Percentiles rank a stretch among this genome's conserved stretches.
These are phyloP conservation scores for Pelargonium cotyledonis DNA, from an alignment of 441 rosid species.

Conservation along the genomic window DNA sequence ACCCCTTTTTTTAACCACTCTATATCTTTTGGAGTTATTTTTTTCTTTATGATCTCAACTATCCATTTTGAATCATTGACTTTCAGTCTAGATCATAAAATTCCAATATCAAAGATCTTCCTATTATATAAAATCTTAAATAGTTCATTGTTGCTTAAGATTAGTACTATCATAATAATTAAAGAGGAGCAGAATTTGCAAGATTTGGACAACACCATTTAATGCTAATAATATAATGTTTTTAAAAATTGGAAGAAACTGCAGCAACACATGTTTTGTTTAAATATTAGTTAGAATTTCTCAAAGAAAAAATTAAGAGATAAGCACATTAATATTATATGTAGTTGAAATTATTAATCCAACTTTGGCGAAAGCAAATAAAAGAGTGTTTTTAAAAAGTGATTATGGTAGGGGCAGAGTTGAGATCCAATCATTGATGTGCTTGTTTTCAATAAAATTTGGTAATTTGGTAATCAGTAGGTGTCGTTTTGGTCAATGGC, in stretches of 20 bases:
- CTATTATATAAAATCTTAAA: background rate
- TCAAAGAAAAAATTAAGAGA: background rate
- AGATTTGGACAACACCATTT: too few species aligned
- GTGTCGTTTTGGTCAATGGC: background rate
- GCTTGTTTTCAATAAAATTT: background rate
- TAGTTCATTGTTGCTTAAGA: too few species aligned
- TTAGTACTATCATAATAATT: too few species aligned
- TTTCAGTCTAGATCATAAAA: background rate
- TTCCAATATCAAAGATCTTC: background rate
- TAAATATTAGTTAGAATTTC: background rate
- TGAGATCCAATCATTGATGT: constrained; percentile 6
- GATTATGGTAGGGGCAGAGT: background rate
- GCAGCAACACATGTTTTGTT: background rate
- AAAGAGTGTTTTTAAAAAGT: background rate
- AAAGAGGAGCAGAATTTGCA: too few species aligned
- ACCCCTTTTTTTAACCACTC: background rate
- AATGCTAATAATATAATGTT: background rate
- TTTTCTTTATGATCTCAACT: background rate
- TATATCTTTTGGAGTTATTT: background rate
- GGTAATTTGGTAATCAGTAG: background rate
- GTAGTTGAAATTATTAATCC: background rate
- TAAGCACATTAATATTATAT: background rate
- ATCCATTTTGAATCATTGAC: background rate
- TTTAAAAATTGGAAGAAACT: background rate
- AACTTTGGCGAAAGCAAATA: background rate